phyloP scores from a whole-genome alignment of 495 filamentous ascomycete species.

The Xylaria cubensis region DNA sequence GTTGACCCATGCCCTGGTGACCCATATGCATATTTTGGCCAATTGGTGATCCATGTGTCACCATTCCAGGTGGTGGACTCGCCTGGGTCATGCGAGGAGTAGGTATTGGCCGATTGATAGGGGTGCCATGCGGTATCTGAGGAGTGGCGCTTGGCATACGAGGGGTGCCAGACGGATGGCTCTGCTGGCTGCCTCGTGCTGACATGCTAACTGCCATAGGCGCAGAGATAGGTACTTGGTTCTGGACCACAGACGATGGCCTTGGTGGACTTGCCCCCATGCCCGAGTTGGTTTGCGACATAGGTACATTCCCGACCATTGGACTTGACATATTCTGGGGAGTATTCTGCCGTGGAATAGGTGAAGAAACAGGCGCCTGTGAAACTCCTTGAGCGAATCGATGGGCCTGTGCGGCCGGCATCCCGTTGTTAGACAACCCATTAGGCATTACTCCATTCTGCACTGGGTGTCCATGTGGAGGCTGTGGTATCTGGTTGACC shows the following conservation, averaged over 20 bases:
- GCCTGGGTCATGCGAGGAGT: conserved; percentile 75
- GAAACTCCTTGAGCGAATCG: conserved; percentile 65
- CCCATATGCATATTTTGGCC: conserved; percentile 60
- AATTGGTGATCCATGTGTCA: conserved; percentile 66
- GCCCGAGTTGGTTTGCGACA: conserved; percentile 80
- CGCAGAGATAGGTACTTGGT: conserved; percentile 66
- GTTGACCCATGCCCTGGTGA: conserved; percentile 56
- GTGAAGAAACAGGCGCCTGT: conserved; percentile 77
- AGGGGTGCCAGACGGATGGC: conserved; percentile 77
- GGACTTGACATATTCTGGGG: conserved; percentile 81
- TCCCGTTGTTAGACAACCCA: conserved; percentile 45
- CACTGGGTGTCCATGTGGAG: conserved; percentile 50
- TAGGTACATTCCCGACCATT: conserved; percentile 72
- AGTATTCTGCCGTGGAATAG: conserved; percentile 78
- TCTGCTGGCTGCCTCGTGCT: conserved; percentile 79
- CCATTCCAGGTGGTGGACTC: conserved; percentile 67
- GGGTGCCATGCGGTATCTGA: conserved; percentile 74
- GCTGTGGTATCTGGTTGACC: conserved; percentile 35
- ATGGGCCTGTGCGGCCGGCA: conserved; percentile 53
- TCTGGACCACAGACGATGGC: conserved; percentile 77
- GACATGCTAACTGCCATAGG: conserved; percentile 76
- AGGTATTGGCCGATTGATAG: conserved; percentile 70
- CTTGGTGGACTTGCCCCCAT: conserved; percentile 79
- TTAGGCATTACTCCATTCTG: conserved; percentile 53
- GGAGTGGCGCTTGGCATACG: conserved; percentile 81